Evolutionary conservation across 345 rosid species (phyloP), one percentile per base, ranked within the genome.

Genomic region (Moricandia moricandioides): DNA sequence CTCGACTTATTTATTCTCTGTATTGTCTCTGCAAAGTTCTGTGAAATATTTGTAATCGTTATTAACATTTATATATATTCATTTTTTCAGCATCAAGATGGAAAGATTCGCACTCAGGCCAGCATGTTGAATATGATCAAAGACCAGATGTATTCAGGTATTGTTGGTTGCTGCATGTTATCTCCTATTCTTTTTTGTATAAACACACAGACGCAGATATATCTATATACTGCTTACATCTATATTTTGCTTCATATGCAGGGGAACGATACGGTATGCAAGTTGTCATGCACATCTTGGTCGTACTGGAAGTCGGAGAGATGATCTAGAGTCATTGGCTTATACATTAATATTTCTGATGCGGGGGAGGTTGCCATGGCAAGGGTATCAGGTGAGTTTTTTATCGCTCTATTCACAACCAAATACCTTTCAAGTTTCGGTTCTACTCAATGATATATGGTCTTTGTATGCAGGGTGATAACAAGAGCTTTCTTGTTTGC

Each of bases 241-340:
- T 71, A 70, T 62, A 57, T 27, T 30, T 55, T 72, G 72, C 43
- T 51, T 47, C 72, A 61, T 63, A 77, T 78, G 81, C 85, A 93
- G 98, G 82, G 98, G 98, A 75, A 94, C 98, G 30, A 84, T 94
- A 75, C 87, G 98, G 77, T 93, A 93, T 78, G 98, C 98, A 40
- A 88, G 97, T 71, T 93, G 89, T 65, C 98, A 93, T 85, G 98
- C 97, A 45, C 98, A 93, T 85, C 84, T 91, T 76, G 98, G 98
- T 75, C 89, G 97, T 49, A 88, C 94, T 24, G 91, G 94, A 73
- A 93, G 97, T 80, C 84, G 96, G 54, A 87, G 98, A 64, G 98
- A 93, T 79, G 98, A 93, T 83, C 91, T 93, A 12, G 97, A 93
- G 83, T 93, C 98, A 33, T 85, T 93, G 84, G 98, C 98, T 6